Percentiles rank a stretch among this genome's conserved stretches.
Evolutionary conservation across 495 filamentous ascomycete species (phyloP).

Genomic region (Trichoderma reesei): DNA sequence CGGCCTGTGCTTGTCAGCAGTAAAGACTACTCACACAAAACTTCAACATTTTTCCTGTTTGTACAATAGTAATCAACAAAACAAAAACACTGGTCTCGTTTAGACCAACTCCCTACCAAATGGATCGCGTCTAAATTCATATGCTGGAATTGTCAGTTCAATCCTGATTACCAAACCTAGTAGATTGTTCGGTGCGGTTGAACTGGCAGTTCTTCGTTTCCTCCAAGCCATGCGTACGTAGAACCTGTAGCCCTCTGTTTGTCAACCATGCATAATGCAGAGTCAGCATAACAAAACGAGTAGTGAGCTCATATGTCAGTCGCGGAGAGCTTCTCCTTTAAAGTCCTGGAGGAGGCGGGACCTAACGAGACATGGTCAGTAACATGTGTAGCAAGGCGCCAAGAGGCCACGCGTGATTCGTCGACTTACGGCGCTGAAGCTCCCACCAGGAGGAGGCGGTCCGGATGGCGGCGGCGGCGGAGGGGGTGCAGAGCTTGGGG

Average conservation of each 20-base stretch:
- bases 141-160: slow-evolving; percentile 7
- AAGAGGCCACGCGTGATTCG: neutral
- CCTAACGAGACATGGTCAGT: slow-evolving; percentile 20
- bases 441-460: slow-evolving; percentile 35
- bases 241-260: slow-evolving; percentile 2
- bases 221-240: neutral
- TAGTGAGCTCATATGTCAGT: slow-evolving; percentile 2
- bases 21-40: slow-evolving; percentile 6
- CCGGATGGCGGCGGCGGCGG: slow-evolving; percentile 57
- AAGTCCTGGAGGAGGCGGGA: slow-evolving; percentile 48
- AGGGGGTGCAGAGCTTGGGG: slow-evolving; percentile 38
- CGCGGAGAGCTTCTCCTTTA: slow-evolving; percentile 15
- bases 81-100: neutral
- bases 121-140: slow-evolving; percentile 1
- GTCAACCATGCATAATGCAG: slow-evolving; percentile 5
- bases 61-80: slow-evolving; percentile 5
- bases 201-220: neutral
- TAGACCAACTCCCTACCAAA: slow-evolving; percentile 6
- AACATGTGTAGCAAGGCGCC: slow-evolving; percentile 6
- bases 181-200: neutral
- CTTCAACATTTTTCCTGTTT: neutral
- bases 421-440: slow-evolving; percentile 58
- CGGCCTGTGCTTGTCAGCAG: slow-evolving; percentile 6
- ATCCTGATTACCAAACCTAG: slow-evolving; percentile 2
- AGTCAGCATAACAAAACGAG: slow-evolving; percentile 6